phyloP scores from a whole-genome alignment of 306 rosid genomes.

The Malus fusca region DNA sequence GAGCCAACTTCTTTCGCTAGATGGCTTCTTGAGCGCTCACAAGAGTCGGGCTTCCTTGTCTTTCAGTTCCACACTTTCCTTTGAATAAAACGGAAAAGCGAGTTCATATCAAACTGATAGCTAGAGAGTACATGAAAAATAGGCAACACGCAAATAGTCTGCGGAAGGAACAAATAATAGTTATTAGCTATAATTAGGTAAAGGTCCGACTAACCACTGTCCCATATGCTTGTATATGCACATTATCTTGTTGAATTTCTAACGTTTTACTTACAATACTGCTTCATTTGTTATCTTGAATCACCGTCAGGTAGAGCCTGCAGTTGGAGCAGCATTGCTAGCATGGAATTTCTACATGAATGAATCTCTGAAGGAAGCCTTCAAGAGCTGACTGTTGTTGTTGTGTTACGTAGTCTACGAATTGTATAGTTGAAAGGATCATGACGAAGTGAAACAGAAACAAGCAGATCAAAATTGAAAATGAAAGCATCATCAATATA shows the following conservation, averaged over 20 bases:
- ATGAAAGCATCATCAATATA: not conserved
- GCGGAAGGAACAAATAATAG: not conserved
- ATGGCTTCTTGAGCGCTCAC: not conserved
- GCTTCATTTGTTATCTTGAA: not conserved
- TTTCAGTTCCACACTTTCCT: not conserved
- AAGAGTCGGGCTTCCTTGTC: not conserved
- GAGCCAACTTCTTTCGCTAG: not conserved
- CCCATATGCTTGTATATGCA: not conserved
- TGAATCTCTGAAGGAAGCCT: constrained; percentile 37
- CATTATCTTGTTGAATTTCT: not conserved
- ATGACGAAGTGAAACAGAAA: constrained; percentile 2
- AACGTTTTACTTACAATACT: not conserved
- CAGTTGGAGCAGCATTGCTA: constrained; percentile 86
- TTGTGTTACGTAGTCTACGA: not conserved
- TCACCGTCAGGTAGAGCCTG: constrained; percentile 75
- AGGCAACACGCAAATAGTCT: not conserved
- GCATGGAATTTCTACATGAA: constrained; percentile 78
- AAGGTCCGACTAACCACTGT: not conserved
- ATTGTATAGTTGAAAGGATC: constrained; percentile 25
- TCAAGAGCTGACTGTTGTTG: constrained; percentile 20
- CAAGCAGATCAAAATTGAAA: constrained; percentile 1
- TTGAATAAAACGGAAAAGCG: not conserved
- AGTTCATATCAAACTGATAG: not conserved
- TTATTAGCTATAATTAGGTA: not conserved
- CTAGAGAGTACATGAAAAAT: not conserved